phyloP scores from a whole-genome alignment of 2,329 filamentous ascomycete species.

The Aspergillus pseudoterreus region DNA sequence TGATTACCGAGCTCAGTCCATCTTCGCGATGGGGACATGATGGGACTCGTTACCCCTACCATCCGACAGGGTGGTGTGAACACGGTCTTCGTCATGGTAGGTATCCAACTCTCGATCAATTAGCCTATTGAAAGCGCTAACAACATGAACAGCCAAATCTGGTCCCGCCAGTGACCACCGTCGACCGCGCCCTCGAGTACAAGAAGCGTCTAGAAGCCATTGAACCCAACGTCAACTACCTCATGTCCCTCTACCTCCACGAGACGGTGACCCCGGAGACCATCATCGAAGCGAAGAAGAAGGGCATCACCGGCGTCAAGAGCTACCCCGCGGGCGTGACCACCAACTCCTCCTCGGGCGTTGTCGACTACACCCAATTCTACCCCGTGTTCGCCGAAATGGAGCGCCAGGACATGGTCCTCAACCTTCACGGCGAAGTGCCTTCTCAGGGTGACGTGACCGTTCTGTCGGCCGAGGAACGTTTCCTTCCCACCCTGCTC shows the following conservation, averaged over 20 bases:
- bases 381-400: conserved; percentile 76
- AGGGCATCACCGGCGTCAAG: conserved; percentile 67
- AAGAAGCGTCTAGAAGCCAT: conserved; percentile 57
- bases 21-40: conserved; percentile 63
- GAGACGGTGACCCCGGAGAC: conserved; percentile 62
- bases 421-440: conserved; percentile 85
- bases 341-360: conserved; percentile 54
- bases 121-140: conserved; percentile 3
- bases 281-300: conserved; percentile 68
- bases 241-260: conserved; percentile 72
- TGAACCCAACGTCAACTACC: conserved; percentile 61
- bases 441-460: conserved; percentile 43
- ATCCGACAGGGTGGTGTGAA: conserved; percentile 63
- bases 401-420: conserved; percentile 75
- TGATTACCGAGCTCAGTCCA: conserved; percentile 49
- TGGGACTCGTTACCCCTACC: conserved; percentile 54
- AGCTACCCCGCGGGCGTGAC: conserved; percentile 47
- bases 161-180: conserved; percentile 60
- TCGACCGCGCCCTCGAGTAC: conserved; percentile 64
- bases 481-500: conserved; percentile 76
- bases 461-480: conserved; percentile 66
- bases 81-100: conserved; percentile 55
- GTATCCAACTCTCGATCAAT: conserved; percentile 3
- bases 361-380: conserved; percentile 42
- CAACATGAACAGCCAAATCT: conserved; percentile 56